Evolutionary conservation across 768 basidiomycete species (phyloP).

Genomic region (Psilocybe azurescens): DNA sequence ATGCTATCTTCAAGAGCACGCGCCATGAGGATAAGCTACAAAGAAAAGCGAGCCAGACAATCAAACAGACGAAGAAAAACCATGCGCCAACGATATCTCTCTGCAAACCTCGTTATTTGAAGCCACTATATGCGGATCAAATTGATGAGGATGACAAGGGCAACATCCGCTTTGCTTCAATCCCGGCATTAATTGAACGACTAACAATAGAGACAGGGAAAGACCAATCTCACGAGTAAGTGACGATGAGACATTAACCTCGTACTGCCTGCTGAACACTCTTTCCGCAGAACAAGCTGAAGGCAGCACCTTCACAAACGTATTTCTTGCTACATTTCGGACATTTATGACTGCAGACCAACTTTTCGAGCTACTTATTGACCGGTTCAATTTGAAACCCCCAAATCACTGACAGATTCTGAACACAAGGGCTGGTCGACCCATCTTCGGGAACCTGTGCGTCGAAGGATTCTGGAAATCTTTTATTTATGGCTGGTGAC

Average conservation of each 20-base stretch:
- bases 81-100: conserved; percentile 6
- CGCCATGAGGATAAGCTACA: conserved; percentile 16
- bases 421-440: conserved; percentile 72
- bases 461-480: conserved; percentile 61
- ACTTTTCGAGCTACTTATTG: conserved; percentile 71
- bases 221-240: conserved; percentile 60
- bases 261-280: conserved; percentile 6
- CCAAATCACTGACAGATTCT: conserved; percentile 51
- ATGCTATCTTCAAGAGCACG: conserved; percentile 22
- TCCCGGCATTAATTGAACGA: conserved; percentile 74
- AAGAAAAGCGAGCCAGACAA: conserved; percentile 22
- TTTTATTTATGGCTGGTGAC: conserved; percentile 68
- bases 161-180: conserved; percentile 67
- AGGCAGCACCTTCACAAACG: conserved; percentile 46
- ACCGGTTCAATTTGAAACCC: conserved; percentile 63
- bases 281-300: conserved; percentile 27
- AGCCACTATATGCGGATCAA: conserved; percentile 62
- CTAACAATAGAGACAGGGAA: conserved; percentile 52
- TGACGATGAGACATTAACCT: conserved; percentile 20
- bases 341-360: conserved; percentile 75
- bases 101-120: conserved; percentile 61
- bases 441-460: conserved; percentile 64
- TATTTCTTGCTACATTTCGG: conserved; percentile 86
- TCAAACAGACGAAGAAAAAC: conserved; percentile 20
- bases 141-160: conserved; percentile 71